Evolutionary conservation across 139 green algal species (phyloP).

Genomic region (Coelastrella sp.): DNA sequence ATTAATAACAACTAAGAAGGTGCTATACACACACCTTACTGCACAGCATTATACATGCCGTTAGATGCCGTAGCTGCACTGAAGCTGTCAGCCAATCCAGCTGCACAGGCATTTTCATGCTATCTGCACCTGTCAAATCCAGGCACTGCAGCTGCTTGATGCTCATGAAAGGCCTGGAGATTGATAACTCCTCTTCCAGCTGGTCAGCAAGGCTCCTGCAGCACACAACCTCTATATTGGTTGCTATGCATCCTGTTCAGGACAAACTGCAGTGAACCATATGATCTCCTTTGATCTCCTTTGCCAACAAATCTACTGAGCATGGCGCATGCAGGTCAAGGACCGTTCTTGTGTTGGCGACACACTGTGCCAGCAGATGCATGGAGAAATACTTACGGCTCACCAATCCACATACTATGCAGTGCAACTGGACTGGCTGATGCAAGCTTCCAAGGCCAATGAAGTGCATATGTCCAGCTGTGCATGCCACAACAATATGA

Average conservation of each 20-base stretch:
- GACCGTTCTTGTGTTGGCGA: no score
- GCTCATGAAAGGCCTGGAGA: background rate
- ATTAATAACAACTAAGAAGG: background rate
- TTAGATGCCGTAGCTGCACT: constrained; percentile 22
- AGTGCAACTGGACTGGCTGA: no score
- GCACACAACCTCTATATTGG: background rate
- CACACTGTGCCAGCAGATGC: no score
- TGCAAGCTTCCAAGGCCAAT: no score
- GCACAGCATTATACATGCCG: background rate
- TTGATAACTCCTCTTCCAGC: background rate
- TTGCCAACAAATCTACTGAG: background rate
- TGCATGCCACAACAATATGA: background rate
- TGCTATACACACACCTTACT: background rate
- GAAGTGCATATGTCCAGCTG: background rate
- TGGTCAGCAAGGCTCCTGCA: background rate
- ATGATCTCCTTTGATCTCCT: background rate
- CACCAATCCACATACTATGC: no score
- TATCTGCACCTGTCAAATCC: background rate
- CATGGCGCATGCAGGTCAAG: background rate
- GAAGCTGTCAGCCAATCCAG: constrained; percentile 3
- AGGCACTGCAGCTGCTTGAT: constrained; percentile 3
- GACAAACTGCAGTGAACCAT: background rate
- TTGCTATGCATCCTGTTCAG: background rate
- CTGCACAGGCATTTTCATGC: background rate
- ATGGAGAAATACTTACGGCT: no score